Conservation (phyloP, 106 monocot genomes). For the Cymbidium sinense region DNA sequence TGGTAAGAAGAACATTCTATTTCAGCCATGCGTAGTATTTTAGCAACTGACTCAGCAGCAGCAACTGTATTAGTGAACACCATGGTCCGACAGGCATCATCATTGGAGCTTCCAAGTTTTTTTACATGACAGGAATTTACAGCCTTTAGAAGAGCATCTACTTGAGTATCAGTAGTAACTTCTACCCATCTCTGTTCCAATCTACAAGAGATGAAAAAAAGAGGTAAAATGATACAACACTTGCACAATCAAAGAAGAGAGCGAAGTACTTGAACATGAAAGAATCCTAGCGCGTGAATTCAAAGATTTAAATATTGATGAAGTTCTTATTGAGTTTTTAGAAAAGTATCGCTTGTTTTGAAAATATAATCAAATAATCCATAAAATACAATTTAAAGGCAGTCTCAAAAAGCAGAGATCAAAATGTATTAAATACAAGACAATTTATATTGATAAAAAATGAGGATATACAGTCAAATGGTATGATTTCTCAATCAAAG, state of each 20-base stretch:
- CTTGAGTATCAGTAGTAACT: slow-evolving; percentile 85
- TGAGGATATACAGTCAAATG: neutral
- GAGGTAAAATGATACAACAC: neutral
- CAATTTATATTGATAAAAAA: neutral
- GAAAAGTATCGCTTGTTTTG: neutral
- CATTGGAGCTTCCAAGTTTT: slow-evolving; percentile 17
- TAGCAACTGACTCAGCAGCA: slow-evolving; percentile 62
- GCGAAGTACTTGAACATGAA: neutral
- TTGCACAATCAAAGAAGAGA: neutral
- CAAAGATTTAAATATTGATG: neutral
- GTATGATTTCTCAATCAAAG: neutral
- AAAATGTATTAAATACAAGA: neutral
- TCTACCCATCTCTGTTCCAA: slow-evolving; percentile 90
- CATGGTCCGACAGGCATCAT: slow-evolving; percentile 51
- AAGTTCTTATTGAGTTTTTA: neutral
- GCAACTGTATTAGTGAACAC: slow-evolving; percentile 94
- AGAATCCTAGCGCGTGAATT: neutral
- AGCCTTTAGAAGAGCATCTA: slow-evolving; percentile 80
- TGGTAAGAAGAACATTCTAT: slow-evolving; percentile 77
- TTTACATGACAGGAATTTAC: slow-evolving; percentile 35
- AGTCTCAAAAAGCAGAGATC: neutral
- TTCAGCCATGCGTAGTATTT: slow-evolving; percentile 59
- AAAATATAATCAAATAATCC: neutral
- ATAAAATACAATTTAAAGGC: neutral
- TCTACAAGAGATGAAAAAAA: slow-evolving; percentile 24